Conservation (phyloP, 2,329 filamentous ascomycete species). For the Talaromyces sp. region DNA sequence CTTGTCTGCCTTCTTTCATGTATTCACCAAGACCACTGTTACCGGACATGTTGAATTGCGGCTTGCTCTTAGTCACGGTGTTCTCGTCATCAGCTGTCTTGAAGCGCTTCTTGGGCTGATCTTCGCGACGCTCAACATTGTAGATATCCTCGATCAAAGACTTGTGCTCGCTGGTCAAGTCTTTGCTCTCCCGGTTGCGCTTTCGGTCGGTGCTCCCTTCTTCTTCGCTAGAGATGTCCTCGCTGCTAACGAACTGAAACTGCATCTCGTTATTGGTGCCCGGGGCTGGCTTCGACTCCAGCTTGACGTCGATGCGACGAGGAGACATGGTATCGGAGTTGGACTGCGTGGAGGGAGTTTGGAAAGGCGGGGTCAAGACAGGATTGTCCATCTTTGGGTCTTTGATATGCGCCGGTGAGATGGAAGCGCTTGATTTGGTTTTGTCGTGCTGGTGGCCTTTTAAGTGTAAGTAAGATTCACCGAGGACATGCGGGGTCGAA, state of each 20-base stretch:
- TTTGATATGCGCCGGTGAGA: neutral
- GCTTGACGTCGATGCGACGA: neutral
- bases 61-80: conserved; percentile 44
- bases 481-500: neutral
- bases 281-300: neutral
- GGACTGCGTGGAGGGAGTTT: neutral
- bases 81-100: conserved; percentile 54
- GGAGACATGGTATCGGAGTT: conserved; percentile 1
- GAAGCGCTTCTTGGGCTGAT: conserved; percentile 63
- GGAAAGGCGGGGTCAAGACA: neutral
- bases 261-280: conserved; percentile 22
- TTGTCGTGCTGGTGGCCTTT: conserved; percentile 12
- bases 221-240: conserved; percentile 27
- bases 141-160: conserved; percentile 71
- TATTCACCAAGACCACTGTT: conserved; percentile 63
- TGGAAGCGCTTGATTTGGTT: neutral
- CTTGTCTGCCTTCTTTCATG: conserved; percentile 60
- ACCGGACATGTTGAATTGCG: conserved; percentile 48
- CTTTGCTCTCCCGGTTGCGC: conserved; percentile 28
- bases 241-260: conserved; percentile 32
- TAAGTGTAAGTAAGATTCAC: conserved; percentile 6
- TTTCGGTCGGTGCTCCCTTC: conserved; percentile 27
- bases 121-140: conserved; percentile 67
- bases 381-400: neutral
- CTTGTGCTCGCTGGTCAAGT: conserved; percentile 1